Evolutionary conservation across 1,139 yeast genomes (phyloP), one percentile per base, ranked within the genome.

Genomic region (Suhomyces atakaporum): DNA sequence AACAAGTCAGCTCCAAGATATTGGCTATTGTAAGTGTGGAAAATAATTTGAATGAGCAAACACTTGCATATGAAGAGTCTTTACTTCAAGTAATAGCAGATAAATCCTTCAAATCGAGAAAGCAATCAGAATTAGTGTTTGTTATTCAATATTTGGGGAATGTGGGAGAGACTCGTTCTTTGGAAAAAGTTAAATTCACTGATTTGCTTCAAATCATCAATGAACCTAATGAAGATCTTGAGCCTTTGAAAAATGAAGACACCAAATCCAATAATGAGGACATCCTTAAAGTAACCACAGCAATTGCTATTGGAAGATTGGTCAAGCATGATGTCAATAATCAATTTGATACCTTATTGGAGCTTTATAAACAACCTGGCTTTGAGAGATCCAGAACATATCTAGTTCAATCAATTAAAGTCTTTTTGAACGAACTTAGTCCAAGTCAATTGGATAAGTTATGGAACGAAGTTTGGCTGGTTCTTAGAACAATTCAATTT

Each of bases 221-320:
- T 16, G 40, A 42, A 12, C 31, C 38, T 12, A 20, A 33, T 19
- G 41, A 34, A 16, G 33, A 30, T 27, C 30, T 35, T 10, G 29
- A 36, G 15, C 41, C 37, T 4, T 23, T 38, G 12, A 31, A 35
- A 13, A 38, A 33, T 18, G 42, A 45, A n/a, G 48, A 44, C 7
- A 43, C 37, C 20, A 43, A 40, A 13, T 36, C 50, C 4, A 33
- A 43, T 13, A 50, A 48, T 30, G 73, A 74, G 31, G 77, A 69
- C 12, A 55, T 58, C 5, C 55, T 73, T 7, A 67, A 67, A 36
- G 44, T 62, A 14, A 75, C 76, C 5, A 69, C 81, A 1, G 75
- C 84, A 0, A 68, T 70, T 31, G 67, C 84, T 0, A 57, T 80
- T 25, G 84, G 87, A 1, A 66, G 73, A 10, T 53, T 77, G 19